phyloP scores from a whole-genome alignment of 108 stramenopile species.

The Skeletonema grethae region DNA sequence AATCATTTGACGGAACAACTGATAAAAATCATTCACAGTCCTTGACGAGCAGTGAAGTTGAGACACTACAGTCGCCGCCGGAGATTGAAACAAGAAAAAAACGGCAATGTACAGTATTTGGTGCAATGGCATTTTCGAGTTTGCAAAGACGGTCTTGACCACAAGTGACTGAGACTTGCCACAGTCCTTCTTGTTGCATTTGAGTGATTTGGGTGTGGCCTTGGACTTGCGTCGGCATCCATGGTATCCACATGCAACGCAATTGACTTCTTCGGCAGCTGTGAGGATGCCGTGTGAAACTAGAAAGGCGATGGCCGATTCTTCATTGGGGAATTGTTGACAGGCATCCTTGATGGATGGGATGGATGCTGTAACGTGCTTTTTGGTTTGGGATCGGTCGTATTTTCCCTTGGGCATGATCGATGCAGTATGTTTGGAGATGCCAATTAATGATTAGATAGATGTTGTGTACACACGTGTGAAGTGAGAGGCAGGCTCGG shows the following conservation, averaged over 20 bases:
- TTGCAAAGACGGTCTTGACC: constrained; percentile 3
- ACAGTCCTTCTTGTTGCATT: constrained; percentile 13
- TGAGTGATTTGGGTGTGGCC: constrained; percentile 7
- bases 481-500: no score
- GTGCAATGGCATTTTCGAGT: constrained; percentile 16
- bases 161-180: constrained; percentile 9
- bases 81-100: constrained; percentile 10
- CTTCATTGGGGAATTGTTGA: constrained; percentile 7
- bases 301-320: constrained; percentile 1
- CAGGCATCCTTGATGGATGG: constrained; percentile 3
- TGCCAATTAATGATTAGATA: background rate
- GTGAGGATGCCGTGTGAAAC: constrained; percentile 6
- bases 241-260: constrained; percentile 9
- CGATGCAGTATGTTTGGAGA: background rate
- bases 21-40: constrained; percentile 8
- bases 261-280: background rate
- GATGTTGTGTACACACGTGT: no score
- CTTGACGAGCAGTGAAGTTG: constrained; percentile 13
- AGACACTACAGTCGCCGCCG: constrained; percentile 8
- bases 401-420: constrained; percentile 5
- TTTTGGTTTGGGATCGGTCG: background rate
- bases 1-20: constrained; percentile 7
- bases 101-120: constrained; percentile 12
- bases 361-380: background rate
- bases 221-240: constrained; percentile 15